These are phyloP conservation scores for Penicillium expansum DNA, from an alignment of 2,329 filamentous ascomycete genomes.

Conservation along the genomic window DNA sequence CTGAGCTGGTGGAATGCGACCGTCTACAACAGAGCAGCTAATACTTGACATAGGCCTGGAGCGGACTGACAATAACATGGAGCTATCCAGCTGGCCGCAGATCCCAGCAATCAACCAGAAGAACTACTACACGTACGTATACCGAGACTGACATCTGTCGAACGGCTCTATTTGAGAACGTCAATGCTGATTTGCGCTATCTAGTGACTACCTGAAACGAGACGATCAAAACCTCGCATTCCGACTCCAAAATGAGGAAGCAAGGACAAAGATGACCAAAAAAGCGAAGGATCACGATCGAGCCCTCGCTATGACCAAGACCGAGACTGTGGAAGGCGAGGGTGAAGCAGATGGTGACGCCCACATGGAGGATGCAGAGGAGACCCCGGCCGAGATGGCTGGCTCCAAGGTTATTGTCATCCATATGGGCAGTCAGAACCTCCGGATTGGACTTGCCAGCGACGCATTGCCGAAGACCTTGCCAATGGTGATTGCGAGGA, in stretches of 20 bases:
- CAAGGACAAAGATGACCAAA: constrained; percentile 77
- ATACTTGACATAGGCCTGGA: constrained; percentile 66
- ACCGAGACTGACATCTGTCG: not conserved
- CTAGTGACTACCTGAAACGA: constrained; percentile 92
- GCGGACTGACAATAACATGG: constrained; percentile 98
- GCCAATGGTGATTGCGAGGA: constrained; percentile 86
- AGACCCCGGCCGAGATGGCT: constrained; percentile 60
- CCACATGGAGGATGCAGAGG: constrained; percentile 57
- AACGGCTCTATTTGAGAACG: not conserved
- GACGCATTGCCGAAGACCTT: constrained; percentile 92
- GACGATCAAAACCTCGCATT: constrained; percentile 93
- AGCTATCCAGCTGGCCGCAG: constrained; percentile 88
- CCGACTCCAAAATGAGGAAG: constrained; percentile 83
- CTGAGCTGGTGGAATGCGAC: not conserved
- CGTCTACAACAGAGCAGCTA: constrained; percentile 10
- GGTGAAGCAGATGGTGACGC: constrained; percentile 49
- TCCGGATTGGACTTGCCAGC: constrained; percentile 91
- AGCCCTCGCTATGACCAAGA: constrained; percentile 71
- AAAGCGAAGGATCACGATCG: constrained; percentile 84
- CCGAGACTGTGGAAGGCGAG: constrained; percentile 57
- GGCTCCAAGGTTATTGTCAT: constrained; percentile 92
- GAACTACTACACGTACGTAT: constrained; percentile 91
- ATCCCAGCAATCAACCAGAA: constrained; percentile 96
- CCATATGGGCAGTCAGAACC: constrained; percentile 91
- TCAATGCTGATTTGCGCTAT: constrained; percentile 16